These are phyloP conservation scores for Ophiostoma sp. DNA, from an alignment of 2,329 filamentous ascomycete species.

Conservation along the genomic window DNA sequence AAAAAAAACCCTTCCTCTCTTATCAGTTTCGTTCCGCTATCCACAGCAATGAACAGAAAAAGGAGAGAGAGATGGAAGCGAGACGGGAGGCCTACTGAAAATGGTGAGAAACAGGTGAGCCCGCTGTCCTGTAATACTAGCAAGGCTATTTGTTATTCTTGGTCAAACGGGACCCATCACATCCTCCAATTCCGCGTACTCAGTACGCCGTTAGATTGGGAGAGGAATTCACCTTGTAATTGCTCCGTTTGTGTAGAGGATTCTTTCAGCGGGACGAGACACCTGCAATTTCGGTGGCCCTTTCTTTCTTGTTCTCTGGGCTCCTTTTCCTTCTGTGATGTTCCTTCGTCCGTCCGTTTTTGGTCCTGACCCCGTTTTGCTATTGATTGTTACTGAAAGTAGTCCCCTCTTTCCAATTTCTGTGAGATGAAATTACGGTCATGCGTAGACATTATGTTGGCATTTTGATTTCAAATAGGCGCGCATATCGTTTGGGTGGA, in stretches of 20 bases:
- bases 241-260: neutral
- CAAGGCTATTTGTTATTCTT: neutral
- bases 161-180: neutral
- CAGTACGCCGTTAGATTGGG: neutral
- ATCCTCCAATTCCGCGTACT: neutral
- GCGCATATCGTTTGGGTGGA: neutral
- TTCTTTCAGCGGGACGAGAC: neutral
- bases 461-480: neutral
- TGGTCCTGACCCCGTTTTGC: neutral
- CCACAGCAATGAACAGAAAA: neutral
- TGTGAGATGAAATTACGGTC: neutral
- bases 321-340: neutral
- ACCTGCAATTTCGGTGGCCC: neutral
- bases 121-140: neutral
- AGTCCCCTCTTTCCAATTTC: neutral
- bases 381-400: neutral
- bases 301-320: neutral
- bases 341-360: neutral
- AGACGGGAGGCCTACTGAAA: conserved; percentile 5
- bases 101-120: neutral
- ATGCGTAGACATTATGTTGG: neutral
- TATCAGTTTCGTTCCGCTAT: neutral
- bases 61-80: neutral
- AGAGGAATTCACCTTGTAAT: neutral
- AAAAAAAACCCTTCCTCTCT: neutral